Base-by-base conservation (phyloP, 257 asterid genomes). In the Capsicum rhomboideum region DNA sequence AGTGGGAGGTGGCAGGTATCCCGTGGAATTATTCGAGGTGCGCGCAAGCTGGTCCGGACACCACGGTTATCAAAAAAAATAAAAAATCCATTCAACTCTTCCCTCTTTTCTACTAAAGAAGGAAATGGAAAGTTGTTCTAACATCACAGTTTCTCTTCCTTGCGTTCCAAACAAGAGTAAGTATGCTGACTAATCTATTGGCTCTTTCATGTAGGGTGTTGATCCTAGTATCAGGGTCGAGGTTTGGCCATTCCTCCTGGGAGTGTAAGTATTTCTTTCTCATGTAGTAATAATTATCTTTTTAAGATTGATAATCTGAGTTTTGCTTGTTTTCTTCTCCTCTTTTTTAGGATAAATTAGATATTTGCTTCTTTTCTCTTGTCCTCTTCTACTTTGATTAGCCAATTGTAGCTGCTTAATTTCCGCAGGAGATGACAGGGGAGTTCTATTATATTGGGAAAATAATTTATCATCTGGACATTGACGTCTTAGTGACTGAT, bases 191-290 rank as follows among this genome's bases (percentile, higher is more conserved):
- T 77, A 83, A 63, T 68, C 50, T 55, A 18, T 77, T 3, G 53
- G 52, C 81, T 74, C 79, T 82, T 85, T 67, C 83, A 26, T 90
- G 89, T 86, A 96, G 99, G 99, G 99, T 69, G 92, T 92, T 82
- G 97, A 96, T 89, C 95, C 97, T 83, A 91, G 92, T 88, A 96
- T 96, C 83, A 89, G 97, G 88, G 93, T 92, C 56, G 98, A 93
- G 89, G 97, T 93, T 77, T 94, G 99, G 98, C 97, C 99, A 59
- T 94, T 96, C 86, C 99, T 96, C 40, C 98, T 96, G 34, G 99
- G 98, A 91, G 97, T 93, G 99, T 94, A 92, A 92, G 97, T 89
- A 85, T 83, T 77, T 83, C 84, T 84, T 68, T 75, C 63, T 49
- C 26, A 16, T 26, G 82, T 77, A 77, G 82, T 77, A 77, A 50